Percentiles rank a stretch among this genome's conserved stretches.
These are phyloP conservation scores for Ochetophila trinervis DNA, from an alignment of 306 rosid genomes.

Conservation along the genomic window DNA sequence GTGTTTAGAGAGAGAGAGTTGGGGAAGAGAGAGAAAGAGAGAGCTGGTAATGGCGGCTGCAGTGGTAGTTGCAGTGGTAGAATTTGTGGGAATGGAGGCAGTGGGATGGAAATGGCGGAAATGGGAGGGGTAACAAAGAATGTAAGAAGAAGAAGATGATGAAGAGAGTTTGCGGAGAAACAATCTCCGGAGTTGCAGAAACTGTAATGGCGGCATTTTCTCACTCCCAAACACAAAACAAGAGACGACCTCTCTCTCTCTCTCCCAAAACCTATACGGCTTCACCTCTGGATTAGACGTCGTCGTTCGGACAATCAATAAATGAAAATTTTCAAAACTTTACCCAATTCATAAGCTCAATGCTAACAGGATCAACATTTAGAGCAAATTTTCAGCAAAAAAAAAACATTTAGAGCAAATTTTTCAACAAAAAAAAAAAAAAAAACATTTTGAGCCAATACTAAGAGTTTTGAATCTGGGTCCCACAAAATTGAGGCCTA, in stretches of 20 bases:
- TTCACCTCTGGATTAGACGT: no score
- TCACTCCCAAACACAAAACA: neutral
- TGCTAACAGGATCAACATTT: no score
- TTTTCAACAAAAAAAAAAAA: no score
- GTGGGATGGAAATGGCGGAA: constrained; percentile 26
- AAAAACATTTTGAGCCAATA: no score
- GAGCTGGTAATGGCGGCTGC: neutral
- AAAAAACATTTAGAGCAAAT: no score
- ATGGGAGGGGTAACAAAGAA: constrained; percentile 3
- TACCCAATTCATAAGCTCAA: no score
- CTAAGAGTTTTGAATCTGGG: no score
- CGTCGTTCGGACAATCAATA: no score
- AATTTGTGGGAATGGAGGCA: neutral
- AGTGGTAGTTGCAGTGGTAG: neutral
- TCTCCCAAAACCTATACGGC: no score
- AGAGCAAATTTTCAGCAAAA: no score
- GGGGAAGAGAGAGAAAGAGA: constrained; percentile 20
- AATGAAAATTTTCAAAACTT: no score
- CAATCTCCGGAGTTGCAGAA: constrained; percentile 55
- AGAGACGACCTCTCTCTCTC: neutral
- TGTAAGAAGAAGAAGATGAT: constrained; percentile 21
- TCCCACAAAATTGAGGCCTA: no score
- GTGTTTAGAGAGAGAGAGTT: constrained; percentile 24
- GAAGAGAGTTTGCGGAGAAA: constrained; percentile 41
- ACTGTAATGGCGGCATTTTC: constrained; percentile 57